Conservation (phyloP, 2,329 filamentous ascomycete genomes). For the Hypoxylon sp. region DNA sequence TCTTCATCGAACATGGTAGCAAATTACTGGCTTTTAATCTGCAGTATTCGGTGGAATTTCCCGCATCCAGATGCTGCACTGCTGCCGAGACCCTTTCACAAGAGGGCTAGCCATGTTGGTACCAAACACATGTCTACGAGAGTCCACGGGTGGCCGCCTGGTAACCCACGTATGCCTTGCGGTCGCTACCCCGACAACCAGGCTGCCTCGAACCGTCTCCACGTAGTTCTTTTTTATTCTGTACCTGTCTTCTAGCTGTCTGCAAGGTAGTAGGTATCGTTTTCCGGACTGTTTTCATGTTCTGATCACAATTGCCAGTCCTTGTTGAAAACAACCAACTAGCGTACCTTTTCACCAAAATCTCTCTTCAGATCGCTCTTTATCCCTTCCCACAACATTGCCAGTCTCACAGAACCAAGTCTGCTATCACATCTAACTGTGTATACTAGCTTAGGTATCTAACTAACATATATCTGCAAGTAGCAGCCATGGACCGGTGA, state of each 20-base stretch:
- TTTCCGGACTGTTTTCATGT: not conserved
- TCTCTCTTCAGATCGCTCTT: not conserved
- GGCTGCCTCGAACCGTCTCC: conserved; percentile 16
- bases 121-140: conserved; percentile 1
- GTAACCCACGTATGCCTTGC: conserved; percentile 21
- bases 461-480: not conserved
- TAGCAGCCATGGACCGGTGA: conserved; percentile 31
- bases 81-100: conserved; percentile 8
- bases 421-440: not conserved
- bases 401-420: not conserved
- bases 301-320: not conserved
- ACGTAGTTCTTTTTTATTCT: conserved; percentile 1
- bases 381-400: not conserved
- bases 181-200: conserved; percentile 1
- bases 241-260: not conserved
- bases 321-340: not conserved
- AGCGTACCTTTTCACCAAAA: not conserved
- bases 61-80: conserved; percentile 9
- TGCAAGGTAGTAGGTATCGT: not conserved
- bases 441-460: not conserved
- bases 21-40: conserved; percentile 8
- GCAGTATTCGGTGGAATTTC: conserved; percentile 6
- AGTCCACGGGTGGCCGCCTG: conserved; percentile 26
- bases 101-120: not conserved
- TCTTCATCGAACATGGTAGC: conserved; percentile 7